Evolutionary conservation across 345 rosid genomes (phyloP), one percentile per base, ranked within the genome.

Genomic region (Chamaenerion angustifolium): DNA sequence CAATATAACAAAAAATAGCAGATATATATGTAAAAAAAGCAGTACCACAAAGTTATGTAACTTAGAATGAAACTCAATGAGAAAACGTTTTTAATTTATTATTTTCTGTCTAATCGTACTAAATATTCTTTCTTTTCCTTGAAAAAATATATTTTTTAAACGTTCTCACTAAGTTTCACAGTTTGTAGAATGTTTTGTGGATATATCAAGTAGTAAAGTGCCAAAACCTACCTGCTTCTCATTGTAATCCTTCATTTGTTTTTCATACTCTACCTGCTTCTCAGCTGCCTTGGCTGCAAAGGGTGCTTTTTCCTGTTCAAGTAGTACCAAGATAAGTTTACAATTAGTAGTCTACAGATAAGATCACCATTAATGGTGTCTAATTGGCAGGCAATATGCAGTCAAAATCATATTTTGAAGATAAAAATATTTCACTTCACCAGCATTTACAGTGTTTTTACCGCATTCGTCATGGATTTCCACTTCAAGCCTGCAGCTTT

Each of bases 401-500:
- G 25, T 21, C 2, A 21, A 21, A 21, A 21, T 21, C 25, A 21
- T 21, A 4, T 2, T 21, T 21, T 21, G 25, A 2, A 21, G 25
- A 21, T 21, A 21, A 21, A 21, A 21, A 21, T 2, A 21, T 4
- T 2, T 2, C 4, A 2, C 25, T 21, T 1, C 25, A 21, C 25
- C 25, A 21, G 25, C 41, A 48, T 40, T 42, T 37, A 15, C 50
- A 16, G 42, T 42, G 69, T 87, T 31, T 31, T 73, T 70, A 85
- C 95, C 49, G 69, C 86, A 48, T 58, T 64, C 12, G 84, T 71
- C 84, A 85, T 45, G 40, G 90, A 79, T 64, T 81, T 79, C 90
- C 90, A 81, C 64, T 70, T 81, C 65, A 57, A 74, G 45, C 95
- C 95, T 55, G 79, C 95, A 15, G 90, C 95, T 74, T 81, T 81